Conservation (phyloP, 1,139 yeast genomes). For the Geotrichum reessii region DNA sequence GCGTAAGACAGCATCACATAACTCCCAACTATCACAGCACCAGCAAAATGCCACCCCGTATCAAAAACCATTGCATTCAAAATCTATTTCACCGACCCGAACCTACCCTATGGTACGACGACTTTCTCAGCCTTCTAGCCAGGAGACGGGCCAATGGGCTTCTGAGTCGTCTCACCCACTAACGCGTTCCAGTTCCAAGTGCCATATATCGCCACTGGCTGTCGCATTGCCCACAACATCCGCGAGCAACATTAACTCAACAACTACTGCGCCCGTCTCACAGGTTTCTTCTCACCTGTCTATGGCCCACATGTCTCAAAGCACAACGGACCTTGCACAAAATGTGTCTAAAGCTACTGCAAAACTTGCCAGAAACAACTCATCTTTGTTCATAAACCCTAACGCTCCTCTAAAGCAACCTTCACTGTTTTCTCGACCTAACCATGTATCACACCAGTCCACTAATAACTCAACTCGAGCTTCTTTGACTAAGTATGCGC, state of each 20-base stretch:
- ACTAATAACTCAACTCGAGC: background rate
- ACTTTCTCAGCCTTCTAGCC: background rate
- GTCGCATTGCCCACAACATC: background rate
- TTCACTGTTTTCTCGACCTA: conserved; percentile 11
- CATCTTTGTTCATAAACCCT: conserved; percentile 8
- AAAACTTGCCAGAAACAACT: conserved; percentile 7
- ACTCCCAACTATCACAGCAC: background rate
- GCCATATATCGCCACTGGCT: background rate
- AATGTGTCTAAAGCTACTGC: conserved; percentile 2
- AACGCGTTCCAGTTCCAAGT: background rate
- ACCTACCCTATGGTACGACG: background rate
- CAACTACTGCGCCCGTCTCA: background rate
- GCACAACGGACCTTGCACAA: conserved; percentile 4
- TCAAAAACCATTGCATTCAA: background rate
- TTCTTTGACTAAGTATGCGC: background rate
- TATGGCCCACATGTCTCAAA: conserved; percentile 10
- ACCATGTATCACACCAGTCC: background rate
- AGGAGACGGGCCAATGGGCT: background rate
- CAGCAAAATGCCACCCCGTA: background rate
- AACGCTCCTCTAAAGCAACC: conserved; percentile 10
- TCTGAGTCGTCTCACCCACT: background rate
- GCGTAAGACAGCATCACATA: conserved; percentile 7
- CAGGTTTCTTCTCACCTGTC: conserved; percentile 8
- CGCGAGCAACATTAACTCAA: background rate
- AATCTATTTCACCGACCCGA: background rate